Evolutionary conservation across 1,284 basidiomycete genomes (phyloP), one percentile per base, ranked within the genome.

Genomic region (Serendipita sp.): DNA sequence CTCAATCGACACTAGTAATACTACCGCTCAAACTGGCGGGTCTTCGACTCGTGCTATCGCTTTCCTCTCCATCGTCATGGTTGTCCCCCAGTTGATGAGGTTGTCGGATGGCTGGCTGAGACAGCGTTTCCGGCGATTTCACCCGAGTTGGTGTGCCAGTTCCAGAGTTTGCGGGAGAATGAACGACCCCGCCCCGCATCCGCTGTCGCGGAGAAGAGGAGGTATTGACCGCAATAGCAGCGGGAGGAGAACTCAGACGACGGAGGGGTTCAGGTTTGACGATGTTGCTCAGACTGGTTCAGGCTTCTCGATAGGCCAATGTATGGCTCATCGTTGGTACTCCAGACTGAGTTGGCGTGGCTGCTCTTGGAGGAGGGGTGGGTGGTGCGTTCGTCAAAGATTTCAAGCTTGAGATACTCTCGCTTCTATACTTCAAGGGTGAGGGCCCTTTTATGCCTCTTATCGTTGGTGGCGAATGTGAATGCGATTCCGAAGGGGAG

Each of bases 41-140:
- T 58, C 17, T 22, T 34, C 62, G 38, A 32, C 26, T 58, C 8
- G 53, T 58, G 30, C 53, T 58, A 50, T 69, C 68, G 53, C 70
- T 71, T 45, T 68, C 69, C 35, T 38, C 35, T 66, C 67, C 69
- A 45, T 64, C 67, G 3, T 41, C 61, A 15, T 74, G 66, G 74
- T 72, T 75, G 38, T 72, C 72, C 43, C 71, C 71, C 6, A 6
- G 35, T 5, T 12, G 5, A 38, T 38, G 35, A 55, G 68, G 68
- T 22, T 68, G 71, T 12, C 71, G 69, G 53, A 68, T 70, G 63
- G 68, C 29, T 67, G 68, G 35, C 68, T 53, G 63, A 42, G n/a
- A 17, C 30, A 60, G 58, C 61, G 44, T 26, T n/a, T 58, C 53
- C 8, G 53, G 53, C 26, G 53, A 58, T 58, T 58, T 58, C 26